A percentile compares a stretch with the other conserved stretches of the same genome.
phyloP scores from a whole-genome alignment of 2,329 filamentous ascomycete genomes.

The Aspergillus piperis region DNA sequence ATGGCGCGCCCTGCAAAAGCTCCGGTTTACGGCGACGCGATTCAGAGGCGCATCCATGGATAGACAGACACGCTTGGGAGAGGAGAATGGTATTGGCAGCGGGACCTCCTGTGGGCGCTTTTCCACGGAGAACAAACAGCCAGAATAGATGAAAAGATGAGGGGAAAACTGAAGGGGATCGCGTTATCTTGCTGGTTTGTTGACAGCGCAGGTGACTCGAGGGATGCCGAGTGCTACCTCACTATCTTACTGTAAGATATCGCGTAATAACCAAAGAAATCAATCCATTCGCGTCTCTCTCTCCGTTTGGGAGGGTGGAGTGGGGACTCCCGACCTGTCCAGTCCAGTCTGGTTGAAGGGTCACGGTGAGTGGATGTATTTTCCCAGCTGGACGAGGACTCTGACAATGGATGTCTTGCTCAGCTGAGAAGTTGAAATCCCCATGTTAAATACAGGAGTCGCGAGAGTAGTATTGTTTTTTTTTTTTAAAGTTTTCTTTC shows the following conservation, averaged over 20 bases:
- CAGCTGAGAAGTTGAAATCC: neutral
- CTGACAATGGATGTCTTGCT: neutral
- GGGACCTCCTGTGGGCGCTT: neutral
- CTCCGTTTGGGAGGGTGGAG: neutral
- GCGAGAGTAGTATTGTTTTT: no score
- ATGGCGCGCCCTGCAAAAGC: slow-evolving; percentile 13
- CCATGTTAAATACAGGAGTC: no score
- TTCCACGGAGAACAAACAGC: neutral
- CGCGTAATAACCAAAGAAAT: neutral
- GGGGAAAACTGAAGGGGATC: neutral
- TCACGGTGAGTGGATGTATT: neutral
- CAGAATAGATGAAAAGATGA: neutral
- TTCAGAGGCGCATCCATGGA: neutral
- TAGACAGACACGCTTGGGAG: neutral
- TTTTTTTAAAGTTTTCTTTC: neutral
- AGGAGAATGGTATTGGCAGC: neutral
- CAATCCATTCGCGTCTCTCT: neutral
- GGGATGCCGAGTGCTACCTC: neutral
- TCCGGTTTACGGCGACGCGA: neutral
- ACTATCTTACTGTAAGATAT: slow-evolving; percentile 7
- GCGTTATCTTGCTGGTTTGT: neutral
- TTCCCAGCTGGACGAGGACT: neutral
- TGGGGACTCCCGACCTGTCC: neutral
- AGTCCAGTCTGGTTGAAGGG: neutral
- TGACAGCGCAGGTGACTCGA: neutral